phyloP scores from a whole-genome alignment of 2,329 filamentous ascomycete species.

The Sporothrix sp. region DNA sequence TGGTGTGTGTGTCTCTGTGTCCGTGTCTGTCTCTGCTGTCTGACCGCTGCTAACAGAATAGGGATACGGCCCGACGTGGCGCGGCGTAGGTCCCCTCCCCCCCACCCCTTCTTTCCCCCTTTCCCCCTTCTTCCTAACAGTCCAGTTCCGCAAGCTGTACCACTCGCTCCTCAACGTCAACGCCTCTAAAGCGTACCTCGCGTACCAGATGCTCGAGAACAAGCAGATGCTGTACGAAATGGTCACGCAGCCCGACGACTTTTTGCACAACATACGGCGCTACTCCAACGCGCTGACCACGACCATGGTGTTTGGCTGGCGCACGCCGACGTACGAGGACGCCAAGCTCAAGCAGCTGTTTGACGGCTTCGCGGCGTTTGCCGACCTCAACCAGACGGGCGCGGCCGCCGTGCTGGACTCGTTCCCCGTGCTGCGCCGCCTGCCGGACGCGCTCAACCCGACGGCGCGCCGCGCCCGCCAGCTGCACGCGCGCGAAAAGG shows the following conservation, averaged over 20 bases:
- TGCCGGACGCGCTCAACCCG: slow-evolving; percentile 36
- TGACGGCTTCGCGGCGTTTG: slow-evolving; percentile 8
- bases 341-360: slow-evolving; percentile 14
- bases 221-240: slow-evolving; percentile 43
- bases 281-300: slow-evolving; percentile 16
- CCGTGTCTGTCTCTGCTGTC: too few species aligned
- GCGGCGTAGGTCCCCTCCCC: too few species aligned
- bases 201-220: slow-evolving; percentile 47
- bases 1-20: too few species aligned
- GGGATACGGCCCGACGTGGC: slow-evolving; percentile 27
- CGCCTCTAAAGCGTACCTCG: slow-evolving; percentile 38
- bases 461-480: slow-evolving; percentile 29
- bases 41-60: too few species aligned
- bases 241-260: slow-evolving; percentile 23
- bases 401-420: slow-evolving; percentile 9
- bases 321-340: slow-evolving; percentile 14
- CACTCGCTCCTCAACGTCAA: slow-evolving; percentile 39
- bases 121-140: too few species aligned
- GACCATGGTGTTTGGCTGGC: slow-evolving; percentile 18
- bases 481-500: slow-evolving; percentile 34
- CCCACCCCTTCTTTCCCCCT: too few species aligned
- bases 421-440: slow-evolving; percentile 20
- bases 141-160: slow-evolving; percentile 29
- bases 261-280: slow-evolving; percentile 21
- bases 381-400: slow-evolving; percentile 3